Evolutionary conservation across 2,329 filamentous ascomycete species (phyloP), one percentile per base, ranked within the genome.

Genomic region (Cryphonectria parasitica): DNA sequence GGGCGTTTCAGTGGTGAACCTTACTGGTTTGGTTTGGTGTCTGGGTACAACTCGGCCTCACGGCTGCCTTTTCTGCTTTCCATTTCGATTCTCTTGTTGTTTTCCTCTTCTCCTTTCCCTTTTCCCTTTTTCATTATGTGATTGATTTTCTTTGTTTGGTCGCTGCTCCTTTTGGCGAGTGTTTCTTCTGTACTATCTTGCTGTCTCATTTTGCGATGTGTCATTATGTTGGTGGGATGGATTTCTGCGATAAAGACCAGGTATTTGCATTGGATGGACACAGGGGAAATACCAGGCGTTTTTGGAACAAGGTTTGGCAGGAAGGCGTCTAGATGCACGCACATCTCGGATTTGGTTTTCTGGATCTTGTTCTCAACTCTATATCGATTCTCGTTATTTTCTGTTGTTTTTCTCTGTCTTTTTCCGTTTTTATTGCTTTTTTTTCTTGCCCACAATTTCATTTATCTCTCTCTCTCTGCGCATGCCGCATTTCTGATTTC

Each of bases 211-310:
- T 19, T 58, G 43, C 31, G 63, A 8, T 34, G 43, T 41, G 43
- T 34, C 15, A 22, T 60, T 36, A 11, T 62, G 34, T 36, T 63
- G 25, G 45, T 31, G 43, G 62, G 52, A 6, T 43, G 2, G 15
- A 11, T 8, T 66, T 41, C 17, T 6, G 63, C 6, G 43, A 22
- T 31, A 19, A 41, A 54, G 64, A 58, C 25, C 52, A 43, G 66
- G 49, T 43, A 66, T 52, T 56, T 67, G 71, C 71, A 70, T 72
- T 54, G 69, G 71, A 41, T 56, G 69, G 71, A 39, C 34, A 61
- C 72, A 74, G 74, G 75, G 75, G 74, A 74, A 75, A 79, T 77
- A 79, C 75, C 76, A 78, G 77, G 79, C 74, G 78, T 80, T 77
- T 71, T 72, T 72, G 75, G 74, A 71, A 73, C 60, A 39, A 58